Conservation (phyloP, 1,284 basidiomycete genomes). For the Ganoderma lucidum region DNA sequence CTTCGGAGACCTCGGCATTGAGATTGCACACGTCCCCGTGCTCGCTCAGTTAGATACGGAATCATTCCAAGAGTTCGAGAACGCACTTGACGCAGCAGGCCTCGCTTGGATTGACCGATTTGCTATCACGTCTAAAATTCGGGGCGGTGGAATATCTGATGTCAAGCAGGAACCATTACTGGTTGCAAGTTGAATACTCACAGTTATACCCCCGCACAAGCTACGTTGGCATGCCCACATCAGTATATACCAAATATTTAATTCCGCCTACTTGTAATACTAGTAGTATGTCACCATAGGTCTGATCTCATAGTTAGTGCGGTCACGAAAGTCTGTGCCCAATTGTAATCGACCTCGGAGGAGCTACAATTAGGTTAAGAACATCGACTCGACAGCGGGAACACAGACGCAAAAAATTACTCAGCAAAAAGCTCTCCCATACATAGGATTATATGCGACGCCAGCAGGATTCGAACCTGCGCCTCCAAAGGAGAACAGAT, state of each 20-base stretch:
- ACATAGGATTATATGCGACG: slow-evolving; percentile 48
- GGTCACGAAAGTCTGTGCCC: too few relatives aligned
- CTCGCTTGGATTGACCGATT: slow-evolving; percentile 21
- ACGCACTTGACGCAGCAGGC: slow-evolving; percentile 10
- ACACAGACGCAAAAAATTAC: too few relatives aligned
- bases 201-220: neutral
- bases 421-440: too few relatives aligned
- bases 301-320: too few relatives aligned
- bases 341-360: too few relatives aligned
- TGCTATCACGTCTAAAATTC: slow-evolving; percentile 15
- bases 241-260: neutral
- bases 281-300: neutral
- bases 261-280: neutral
- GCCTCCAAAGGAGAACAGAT: slow-evolving; percentile 68
- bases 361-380: too few relatives aligned
- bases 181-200: neutral
- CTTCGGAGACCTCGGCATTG: slow-evolving; percentile 20
- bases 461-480: slow-evolving; percentile 78
- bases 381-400: too few relatives aligned
- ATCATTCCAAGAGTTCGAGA: slow-evolving; percentile 22
- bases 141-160: neutral
- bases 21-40: slow-evolving; percentile 18
- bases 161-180: neutral
- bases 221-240: neutral
- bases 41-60: slow-evolving; percentile 19